Evolutionary conservation across 345 rosid species (phyloP), one percentile per base, ranked within the genome.

Genomic region (Linum tenue): DNA sequence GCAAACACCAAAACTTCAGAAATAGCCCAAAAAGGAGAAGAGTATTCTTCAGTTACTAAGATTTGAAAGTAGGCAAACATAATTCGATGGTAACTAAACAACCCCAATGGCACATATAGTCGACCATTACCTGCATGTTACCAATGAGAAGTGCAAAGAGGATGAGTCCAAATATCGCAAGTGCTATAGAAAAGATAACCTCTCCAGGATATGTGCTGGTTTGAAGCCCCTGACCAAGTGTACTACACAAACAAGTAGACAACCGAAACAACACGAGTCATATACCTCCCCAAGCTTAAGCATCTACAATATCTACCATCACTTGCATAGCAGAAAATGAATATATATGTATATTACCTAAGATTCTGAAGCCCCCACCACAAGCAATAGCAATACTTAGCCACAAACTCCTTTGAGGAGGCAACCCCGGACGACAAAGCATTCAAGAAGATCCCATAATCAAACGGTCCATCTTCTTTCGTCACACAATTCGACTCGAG

Each of bases 331-430:
- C 31, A 22, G 31, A 22, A 22, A 22, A 22, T 22, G 31, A 22
- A 22, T 22, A 22, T 22, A 22, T 22, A 22, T 22, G 31, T 22
- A 22, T 22, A 22, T 22, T 67, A 92, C 99, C 99, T 92, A 71
- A 94, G 80, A 78, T 94, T 94, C 80, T 90, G 97, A 59, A 94
- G 87, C n/a, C 99, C 99, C 99, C 97, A 94, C 99, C 99, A 94
- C 64, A 90, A 81, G 75, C 96, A 94, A 67, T 82, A 94, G 72
- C 84, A 86, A 70, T 80, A 94, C 56, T 92, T 94, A 0, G 97
- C 69, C 40, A 90, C 64, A 74, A 92, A 92, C n/a, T 84, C 80
- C 69, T 71, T 75, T 17, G 96, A 86, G n/a, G 95, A 80, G 66
- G 86, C 88, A 70, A 90, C 73, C 5, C 78, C 85, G 57, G 96